Base-by-base conservation (phyloP, 2,329 filamentous ascomycete species). In the Diaporthe citrichinensis region DNA sequence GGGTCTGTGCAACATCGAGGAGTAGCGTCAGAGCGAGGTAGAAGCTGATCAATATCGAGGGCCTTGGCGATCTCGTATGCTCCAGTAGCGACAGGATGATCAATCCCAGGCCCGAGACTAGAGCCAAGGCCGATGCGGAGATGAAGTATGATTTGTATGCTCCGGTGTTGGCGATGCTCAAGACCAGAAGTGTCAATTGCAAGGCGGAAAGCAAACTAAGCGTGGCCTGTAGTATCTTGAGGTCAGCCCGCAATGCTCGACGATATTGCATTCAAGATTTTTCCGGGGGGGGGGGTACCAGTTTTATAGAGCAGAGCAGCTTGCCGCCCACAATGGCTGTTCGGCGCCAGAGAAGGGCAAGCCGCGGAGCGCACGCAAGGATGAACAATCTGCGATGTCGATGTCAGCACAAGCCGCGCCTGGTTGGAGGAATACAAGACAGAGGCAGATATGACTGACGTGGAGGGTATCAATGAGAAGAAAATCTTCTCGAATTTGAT, bases 401-500 rank as follows among this genome's bases (percentile, higher is more conserved):
- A 80, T n/a, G 78, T 80, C 10, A 88, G 76, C 3, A 83, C 77
- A 1, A 81, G 72, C 1, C 84, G 75, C 44, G 4, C 0, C 86
- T 81, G 9, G 82, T 46, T 23, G 17, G 44, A 17, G 23, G 44
- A 20, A 2, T 78, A 68, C 0, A 82, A 76, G 20, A 86, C 76
- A 59, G 88, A 87, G 0, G 86, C 71, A 1, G 82, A 78, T 0
- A 20, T 20, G 7, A 62, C 58, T 20, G n/a, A 62, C 58, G 58
- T 36, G n/a, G 84, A 79, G 0, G 88, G 87, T 4, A 86, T 79
- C 12, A 88, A 81, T 0, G 84, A 83, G n/a, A 89, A 82, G 62
- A 89, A 83, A 5, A 88, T 81, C 28, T 85, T 82, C 78, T 89
- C 87, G 72, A 90, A 89, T 41, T 82, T 84, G 65, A 89, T 80